Evolutionary conservation across 768 basidiomycete species (phyloP).

Genomic region (Candolleomyces eurysporus): DNA sequence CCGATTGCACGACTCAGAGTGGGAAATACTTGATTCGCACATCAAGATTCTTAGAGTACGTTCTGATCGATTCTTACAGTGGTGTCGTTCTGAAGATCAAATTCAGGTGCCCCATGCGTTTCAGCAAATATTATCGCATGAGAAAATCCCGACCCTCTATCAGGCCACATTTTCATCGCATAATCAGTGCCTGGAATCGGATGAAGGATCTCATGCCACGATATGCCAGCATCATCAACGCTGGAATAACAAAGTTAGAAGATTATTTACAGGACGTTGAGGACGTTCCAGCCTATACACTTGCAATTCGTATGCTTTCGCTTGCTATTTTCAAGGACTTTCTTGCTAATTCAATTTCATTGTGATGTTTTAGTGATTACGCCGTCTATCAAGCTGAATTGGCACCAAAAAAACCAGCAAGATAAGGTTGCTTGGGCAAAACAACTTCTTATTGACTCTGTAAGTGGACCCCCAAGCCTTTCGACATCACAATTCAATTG

Average conservation of each 20-base stretch:
- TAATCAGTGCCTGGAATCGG: conserved; percentile 22
- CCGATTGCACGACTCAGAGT: not conserved
- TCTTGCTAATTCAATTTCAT: no score
- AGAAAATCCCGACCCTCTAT: conserved; percentile 27
- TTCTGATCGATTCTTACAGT: not conserved
- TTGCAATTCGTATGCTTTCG: not conserved
- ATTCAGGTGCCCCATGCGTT: conserved; percentile 31
- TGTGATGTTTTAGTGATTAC: not conserved
- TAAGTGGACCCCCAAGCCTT: not conserved
- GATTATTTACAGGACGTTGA: conserved; percentile 13
- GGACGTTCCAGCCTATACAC: not conserved
- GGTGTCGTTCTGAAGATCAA: not conserved
- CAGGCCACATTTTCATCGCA: conserved; percentile 22
- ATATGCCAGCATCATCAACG: conserved; percentile 17
- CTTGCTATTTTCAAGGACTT: no score
- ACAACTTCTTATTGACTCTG: not conserved
- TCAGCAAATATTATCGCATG: conserved; percentile 27
- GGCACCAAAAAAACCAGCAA: not conserved
- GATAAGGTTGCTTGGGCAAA: not conserved
- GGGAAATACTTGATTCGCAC: not conserved
- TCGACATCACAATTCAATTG: no score
- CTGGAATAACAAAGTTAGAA: conserved; percentile 25
- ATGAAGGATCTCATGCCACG: conserved; percentile 10
- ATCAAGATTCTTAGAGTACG: not conserved
- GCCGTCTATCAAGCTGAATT: not conserved